Percentiles rank a stretch among this genome's conserved stretches.
phyloP scores from a whole-genome alignment of 2,329 filamentous ascomycete species.

The Aphanocladium album region DNA sequence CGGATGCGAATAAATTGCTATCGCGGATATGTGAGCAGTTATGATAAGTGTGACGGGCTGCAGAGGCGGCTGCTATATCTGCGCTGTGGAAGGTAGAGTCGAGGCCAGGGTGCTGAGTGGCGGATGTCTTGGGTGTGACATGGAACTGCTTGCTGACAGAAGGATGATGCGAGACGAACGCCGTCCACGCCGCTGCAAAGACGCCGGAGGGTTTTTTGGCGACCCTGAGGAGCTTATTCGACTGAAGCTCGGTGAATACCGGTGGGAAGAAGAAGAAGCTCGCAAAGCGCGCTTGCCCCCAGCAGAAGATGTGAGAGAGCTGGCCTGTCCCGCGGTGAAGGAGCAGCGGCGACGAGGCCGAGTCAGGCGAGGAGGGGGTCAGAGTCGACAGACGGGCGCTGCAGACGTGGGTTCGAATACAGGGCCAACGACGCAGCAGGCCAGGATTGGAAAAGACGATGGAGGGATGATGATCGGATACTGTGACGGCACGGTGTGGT shows the following conservation, averaged over 20 bases:
- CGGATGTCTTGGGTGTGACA: not conserved
- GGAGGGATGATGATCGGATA: not conserved
- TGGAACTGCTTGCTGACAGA: not conserved
- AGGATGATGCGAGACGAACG: not conserved
- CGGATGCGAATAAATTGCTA: not conserved
- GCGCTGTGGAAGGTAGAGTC: not conserved
- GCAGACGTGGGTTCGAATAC: not conserved
- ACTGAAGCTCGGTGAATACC: not conserved
- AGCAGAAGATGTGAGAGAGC: not conserved
- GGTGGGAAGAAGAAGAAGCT: too few species aligned
- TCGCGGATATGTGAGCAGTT: not conserved
- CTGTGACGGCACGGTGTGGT: conserved; percentile 1
- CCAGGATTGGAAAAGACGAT: not conserved
- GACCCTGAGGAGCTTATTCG: not conserved
- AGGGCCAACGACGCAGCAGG: not conserved
- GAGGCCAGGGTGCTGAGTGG: not conserved
- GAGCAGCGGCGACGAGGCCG: not conserved
- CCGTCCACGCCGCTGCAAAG: not conserved
- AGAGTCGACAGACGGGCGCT: not conserved
- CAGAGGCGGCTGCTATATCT: not conserved
- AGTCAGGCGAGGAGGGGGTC: not conserved
- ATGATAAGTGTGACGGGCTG: not conserved
- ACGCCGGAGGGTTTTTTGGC: not conserved
- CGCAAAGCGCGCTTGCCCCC: not conserved
- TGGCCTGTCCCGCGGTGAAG: too few species aligned